Conservation (phyloP, 2,329 filamentous ascomycete genomes). For the Penicillium sp. region DNA sequence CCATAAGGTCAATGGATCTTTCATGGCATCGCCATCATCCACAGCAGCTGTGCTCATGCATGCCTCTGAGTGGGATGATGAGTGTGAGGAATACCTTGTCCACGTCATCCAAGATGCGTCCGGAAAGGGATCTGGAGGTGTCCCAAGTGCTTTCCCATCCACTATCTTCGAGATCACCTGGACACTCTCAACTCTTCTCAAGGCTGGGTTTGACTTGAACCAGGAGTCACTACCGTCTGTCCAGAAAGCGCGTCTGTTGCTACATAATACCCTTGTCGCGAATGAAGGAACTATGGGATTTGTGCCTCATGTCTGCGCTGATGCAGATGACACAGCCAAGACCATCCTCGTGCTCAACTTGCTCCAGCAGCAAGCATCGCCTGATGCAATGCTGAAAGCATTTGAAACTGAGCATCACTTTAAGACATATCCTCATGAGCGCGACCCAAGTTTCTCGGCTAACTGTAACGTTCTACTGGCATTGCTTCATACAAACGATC, state of each 20-base stretch:
- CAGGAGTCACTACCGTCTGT: neutral
- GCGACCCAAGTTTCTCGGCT: slow-evolving; percentile 34
- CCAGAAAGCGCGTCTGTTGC: neutral
- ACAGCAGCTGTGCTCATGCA: slow-evolving; percentile 43
- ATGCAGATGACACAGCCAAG: slow-evolving; percentile 32
- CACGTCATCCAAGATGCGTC: slow-evolving; percentile 14
- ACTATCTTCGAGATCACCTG: slow-evolving; percentile 31
- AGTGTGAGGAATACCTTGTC: slow-evolving; percentile 34
- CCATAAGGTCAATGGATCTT: slow-evolving; percentile 33
- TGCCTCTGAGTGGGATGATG: slow-evolving; percentile 31
- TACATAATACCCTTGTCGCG: neutral
- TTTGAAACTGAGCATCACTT: slow-evolving; percentile 35
- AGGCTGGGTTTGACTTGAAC: neutral
- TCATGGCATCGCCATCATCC: slow-evolving; percentile 44
- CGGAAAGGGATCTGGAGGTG: slow-evolving; percentile 15
- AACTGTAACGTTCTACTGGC: slow-evolving; percentile 39
- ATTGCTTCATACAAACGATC: slow-evolving; percentile 26
- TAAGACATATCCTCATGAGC: slow-evolving; percentile 31
- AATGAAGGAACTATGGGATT: slow-evolving; percentile 22
- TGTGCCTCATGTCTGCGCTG: slow-evolving; percentile 12
- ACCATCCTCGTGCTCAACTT: slow-evolving; percentile 13
- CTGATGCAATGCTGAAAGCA: slow-evolving; percentile 21
- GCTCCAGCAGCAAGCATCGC: slow-evolving; percentile 12
- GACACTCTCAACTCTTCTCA: slow-evolving; percentile 12
- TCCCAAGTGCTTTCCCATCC: slow-evolving; percentile 31